Percentiles rank a stretch among this genome's conserved stretches.
These are phyloP conservation scores for Xylaria polymorpha DNA, from an alignment of 2,329 filamentous ascomycete species.

Conservation along the genomic window DNA sequence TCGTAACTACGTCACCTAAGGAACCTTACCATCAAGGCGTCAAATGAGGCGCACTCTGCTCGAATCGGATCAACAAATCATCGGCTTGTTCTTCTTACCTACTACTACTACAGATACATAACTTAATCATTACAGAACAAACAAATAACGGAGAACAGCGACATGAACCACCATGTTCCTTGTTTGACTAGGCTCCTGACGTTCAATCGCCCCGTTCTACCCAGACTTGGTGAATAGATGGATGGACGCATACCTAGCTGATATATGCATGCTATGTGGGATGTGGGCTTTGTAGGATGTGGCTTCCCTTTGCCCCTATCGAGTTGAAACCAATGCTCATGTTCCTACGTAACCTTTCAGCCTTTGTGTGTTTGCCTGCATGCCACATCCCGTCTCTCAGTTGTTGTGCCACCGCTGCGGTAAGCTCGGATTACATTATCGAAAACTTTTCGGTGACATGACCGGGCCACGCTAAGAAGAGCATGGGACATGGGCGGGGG, in stretches of 20 bases:
- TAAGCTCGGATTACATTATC: not conserved
- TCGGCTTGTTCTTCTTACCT: constrained; percentile 10
- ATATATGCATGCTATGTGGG: constrained; percentile 5
- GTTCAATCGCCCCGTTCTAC: not conserved
- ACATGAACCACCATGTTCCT: not conserved
- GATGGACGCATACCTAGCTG: constrained; percentile 8
- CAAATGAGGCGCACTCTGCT: constrained; percentile 2
- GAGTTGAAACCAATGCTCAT: not conserved
- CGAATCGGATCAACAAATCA: constrained; percentile 4
- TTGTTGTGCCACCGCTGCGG: not conserved
- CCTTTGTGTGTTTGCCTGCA: constrained; percentile 33
- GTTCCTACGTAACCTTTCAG: not conserved
- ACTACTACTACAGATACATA: not conserved
- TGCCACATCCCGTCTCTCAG: constrained; percentile 25
- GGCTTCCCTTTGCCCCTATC: constrained; percentile 18
- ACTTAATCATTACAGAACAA: not conserved
- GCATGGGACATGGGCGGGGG: not conserved
- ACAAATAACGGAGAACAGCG: not conserved
- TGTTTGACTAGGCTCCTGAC: not conserved
- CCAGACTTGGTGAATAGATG: constrained; percentile 1
- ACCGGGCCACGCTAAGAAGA: not conserved
- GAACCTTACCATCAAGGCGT: not conserved
- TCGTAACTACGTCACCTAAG: not conserved
- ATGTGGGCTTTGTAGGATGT: constrained; percentile 30
- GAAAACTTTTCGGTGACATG: not conserved